phyloP scores from a whole-genome alignment of 176 grass and related monocot genomes.

The Zizania latifolia region DNA sequence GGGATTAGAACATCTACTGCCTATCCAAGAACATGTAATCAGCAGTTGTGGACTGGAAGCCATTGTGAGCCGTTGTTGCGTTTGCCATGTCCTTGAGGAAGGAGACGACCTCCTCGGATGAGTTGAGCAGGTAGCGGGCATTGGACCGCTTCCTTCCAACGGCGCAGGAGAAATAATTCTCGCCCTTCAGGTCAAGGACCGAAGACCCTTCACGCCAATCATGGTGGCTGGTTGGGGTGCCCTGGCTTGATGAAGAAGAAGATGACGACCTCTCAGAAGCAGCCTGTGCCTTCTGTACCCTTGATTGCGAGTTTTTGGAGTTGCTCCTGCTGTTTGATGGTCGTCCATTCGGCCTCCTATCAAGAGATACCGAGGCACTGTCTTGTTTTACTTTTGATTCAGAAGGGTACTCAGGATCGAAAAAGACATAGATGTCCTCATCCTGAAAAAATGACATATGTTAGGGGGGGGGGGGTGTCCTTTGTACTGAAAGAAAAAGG shows the following conservation, averaged over 20 bases:
- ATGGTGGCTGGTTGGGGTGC: constrained; percentile 37
- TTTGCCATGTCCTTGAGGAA: constrained; percentile 81
- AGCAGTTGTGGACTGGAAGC: constrained; percentile 3
- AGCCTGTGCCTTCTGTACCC: constrained; percentile 40
- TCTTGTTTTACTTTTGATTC: constrained; percentile 82
- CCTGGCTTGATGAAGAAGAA: constrained; percentile 36
- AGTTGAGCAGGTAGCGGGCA: constrained; percentile 74
- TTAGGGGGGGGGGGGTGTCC: too few relatives aligned
- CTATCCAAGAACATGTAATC: constrained; percentile 53
- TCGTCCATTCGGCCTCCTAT: constrained; percentile 48
- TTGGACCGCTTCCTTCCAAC: constrained; percentile 86
- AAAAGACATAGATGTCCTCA: constrained; percentile 97
- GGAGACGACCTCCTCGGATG: constrained; percentile 75
- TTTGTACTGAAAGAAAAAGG: background rate
- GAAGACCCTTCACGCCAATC: constrained; percentile 92
- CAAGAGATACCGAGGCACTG: constrained; percentile 31
- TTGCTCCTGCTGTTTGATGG: constrained; percentile 57
- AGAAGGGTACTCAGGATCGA: constrained; percentile 87
- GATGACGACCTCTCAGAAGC: constrained; percentile 45
- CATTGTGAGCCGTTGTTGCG: background rate
- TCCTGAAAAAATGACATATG: constrained; percentile 57
- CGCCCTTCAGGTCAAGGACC: constrained; percentile 87
- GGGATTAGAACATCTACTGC: constrained; percentile 28
- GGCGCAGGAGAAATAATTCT: constrained; percentile 98
- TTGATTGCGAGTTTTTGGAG: constrained; percentile 51